Evolutionary conservation across 2,329 filamentous ascomycete genomes (phyloP), one percentile per base, ranked within the genome.

Genomic region (Albifimbria verrucaria): DNA sequence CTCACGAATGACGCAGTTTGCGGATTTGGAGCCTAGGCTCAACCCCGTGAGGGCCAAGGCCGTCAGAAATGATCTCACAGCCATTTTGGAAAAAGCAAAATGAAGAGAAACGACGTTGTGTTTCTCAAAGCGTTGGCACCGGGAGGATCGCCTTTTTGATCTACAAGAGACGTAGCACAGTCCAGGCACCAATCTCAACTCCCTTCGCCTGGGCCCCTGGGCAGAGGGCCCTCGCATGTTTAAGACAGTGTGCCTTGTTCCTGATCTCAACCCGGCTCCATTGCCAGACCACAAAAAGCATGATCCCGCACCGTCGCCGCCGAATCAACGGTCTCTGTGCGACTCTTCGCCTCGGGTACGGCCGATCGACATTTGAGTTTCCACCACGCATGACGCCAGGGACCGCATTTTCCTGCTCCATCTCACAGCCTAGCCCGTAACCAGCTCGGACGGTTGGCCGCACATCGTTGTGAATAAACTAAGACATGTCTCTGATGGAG

Each of bases 21-120:
- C 32, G 4, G 32, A 39, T n/a, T 39, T 39, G 12, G 5, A 17
- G 32, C 32, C 18, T 12, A 39, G 52, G 6, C 58, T 55, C 23
- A 68, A 53, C 50, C 60, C 52, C 20, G 60, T 61, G 51, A 69
- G 52, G 42, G 60, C 61, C 51, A 64, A 42, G 21, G 52, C 28
- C 9, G 55, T 52, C 12, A 59, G 20, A 1, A 59, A 43, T 45
- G 28, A 49, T 41, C 24, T 53, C 11, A 55, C 36, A 25, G 57
- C 48, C 62, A 64, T 64, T 23, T 12, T 57, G 51, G 2, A 17
- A 46, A 22, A 22, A 24, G 22, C 43, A 17, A 24, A 23, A 12
- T n/a, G 32, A 39, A 39, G 12, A 4, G 32, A n/a, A 15, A 39
- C 32, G 4, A 12, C 32, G 5, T 39, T 39, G 5, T n/a, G n/a